Percentiles rank a stretch among this genome's conserved stretches.
phyloP scores from a whole-genome alignment of 148 eudicot genomes.

The Dianthus caryophyllus region DNA sequence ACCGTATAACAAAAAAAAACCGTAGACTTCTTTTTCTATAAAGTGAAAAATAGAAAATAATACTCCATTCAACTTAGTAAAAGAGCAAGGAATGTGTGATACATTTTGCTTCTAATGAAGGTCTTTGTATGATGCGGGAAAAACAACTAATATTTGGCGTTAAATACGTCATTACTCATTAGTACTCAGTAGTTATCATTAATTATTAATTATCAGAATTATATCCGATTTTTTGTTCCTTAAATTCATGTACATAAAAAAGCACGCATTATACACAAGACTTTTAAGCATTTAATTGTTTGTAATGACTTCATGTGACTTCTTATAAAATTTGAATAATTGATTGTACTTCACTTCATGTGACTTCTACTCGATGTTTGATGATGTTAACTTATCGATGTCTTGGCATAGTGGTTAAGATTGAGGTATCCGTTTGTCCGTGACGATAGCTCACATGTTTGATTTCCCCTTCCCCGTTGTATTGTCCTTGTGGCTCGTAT shows the following conservation, averaged over 20 bases:
- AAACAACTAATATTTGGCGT: not conserved
- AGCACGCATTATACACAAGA: not conserved
- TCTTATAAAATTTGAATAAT: not conserved
- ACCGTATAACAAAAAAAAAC: too few species aligned
- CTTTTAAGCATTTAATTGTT: conserved; percentile 8
- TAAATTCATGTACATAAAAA: not conserved
- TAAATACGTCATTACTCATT: conserved; percentile 9
- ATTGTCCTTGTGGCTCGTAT: too few species aligned
- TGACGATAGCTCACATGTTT: too few species aligned
- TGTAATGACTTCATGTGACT: not conserved
- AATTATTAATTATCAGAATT: too few species aligned
- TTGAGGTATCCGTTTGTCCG: too few species aligned
- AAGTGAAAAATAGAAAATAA: too few species aligned
- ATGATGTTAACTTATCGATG: not conserved
- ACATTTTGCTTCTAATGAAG: not conserved
- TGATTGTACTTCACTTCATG: not conserved
- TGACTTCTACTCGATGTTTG: conserved; percentile 5
- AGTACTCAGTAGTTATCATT: too few species aligned
- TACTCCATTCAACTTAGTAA: not conserved
- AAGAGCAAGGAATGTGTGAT: not conserved
- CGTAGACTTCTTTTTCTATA: too few species aligned
- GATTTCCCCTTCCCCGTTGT: too few species aligned
- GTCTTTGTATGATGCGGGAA: not conserved
- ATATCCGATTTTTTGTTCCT: not conserved
- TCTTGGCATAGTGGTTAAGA: too few species aligned